Base-by-base conservation (phyloP, 1,284 basidiomycete species). In the Cryptococcus jaspeensis region DNA sequence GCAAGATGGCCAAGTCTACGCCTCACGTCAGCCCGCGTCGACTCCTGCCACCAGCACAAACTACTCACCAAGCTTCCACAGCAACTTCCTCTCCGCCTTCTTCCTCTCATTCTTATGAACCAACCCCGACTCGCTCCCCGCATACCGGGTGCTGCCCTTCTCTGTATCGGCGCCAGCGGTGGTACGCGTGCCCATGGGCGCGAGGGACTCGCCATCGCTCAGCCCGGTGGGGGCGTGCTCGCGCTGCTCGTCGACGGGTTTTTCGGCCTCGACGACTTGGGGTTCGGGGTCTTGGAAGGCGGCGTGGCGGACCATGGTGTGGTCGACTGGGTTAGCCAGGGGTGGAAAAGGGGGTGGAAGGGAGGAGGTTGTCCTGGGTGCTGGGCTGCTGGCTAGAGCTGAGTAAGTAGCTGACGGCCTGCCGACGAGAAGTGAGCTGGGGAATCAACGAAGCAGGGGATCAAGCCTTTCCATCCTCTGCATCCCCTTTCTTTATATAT, bases 1-100 rank as follows among this genome's bases (percentile, higher is more conserved):
- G 79, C 7, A 80, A 51, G 55, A 80, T 79, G 32, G 72, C 60
- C 6, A 69, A 8, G 51, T 80, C 78, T 71, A 46, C 40, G 28
- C 18, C 15, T 28, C 35, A 8, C 40, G 28, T 32, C 9, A 32
- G 28, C 28, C 28, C 28, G 5, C 4, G 28, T 32, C 5, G 28
- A 32, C 11, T 22, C 22, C 43, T 38, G 23, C 23, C 11, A 43
- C 23, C 13, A n/a, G n/a, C n/a, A n/a, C n/a, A n/a, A n/a, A n/a
- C n/a, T n/a, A 55, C 48, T 35, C 35, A 76, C 75, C 76, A 12
- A 76, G 61, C 58, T 78, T 79, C 32, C 63, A 25, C 4, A 79
- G 50, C 8, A 79, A 63, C 53, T 58, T 68, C 32, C 73, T 64
- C 56, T 74, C 74, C 0, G 66, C 67, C 47, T 63, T 64, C 16